Evolutionary conservation across 176 grass and related monocot species (phyloP), one percentile per base, ranked within the genome.

Genomic region (Metroxylon sagu): DNA sequence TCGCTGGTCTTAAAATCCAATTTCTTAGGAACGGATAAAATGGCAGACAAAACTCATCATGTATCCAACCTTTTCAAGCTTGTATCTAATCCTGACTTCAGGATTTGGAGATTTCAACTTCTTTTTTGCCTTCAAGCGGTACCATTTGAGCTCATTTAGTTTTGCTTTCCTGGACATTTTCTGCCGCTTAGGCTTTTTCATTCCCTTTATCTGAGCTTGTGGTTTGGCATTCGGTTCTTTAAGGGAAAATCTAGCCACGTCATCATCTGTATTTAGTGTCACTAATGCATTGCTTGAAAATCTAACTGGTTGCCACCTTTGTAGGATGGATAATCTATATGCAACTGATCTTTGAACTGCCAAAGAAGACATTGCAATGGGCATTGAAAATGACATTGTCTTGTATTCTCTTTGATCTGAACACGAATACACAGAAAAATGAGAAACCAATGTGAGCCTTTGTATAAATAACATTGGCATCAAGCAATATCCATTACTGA

Each of bases 51-150:
- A 29, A 49, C 6, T 26, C 29, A 50, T 73, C 5, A 50, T 17
- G 17, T 14, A 35, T 48, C 70, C 8, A 43, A 73, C 70, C 70
- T 73, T 73, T 25, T 77, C 76, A 56, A 90, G 79, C 68, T 85
- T 90, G 76, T 90, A 90, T 75, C 79, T 79, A 19, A 90, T 90
- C 76, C 87, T 67, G 56, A 90, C 87, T 79, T 90, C 82, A 35
- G 87, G 82, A 50, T 90, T 90, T 18, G 87, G 82, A 17, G 79
- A 82, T 48, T 85, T 90, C 82, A 85, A 79, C 71, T 82, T 90
- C 71, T 85, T 90, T 63, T 90, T 90, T 66, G 87, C 82, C 64
- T 85, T 90, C 21, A 90, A 80, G 31, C 81, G 82, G 50, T 56
- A 95, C 82, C 85, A 89, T 50, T 85, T 89, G 1, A 89, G 85